Evolutionary conservation across 257 asterid species (phyloP).

Genomic region (Oldenlandia corymbosa): DNA sequence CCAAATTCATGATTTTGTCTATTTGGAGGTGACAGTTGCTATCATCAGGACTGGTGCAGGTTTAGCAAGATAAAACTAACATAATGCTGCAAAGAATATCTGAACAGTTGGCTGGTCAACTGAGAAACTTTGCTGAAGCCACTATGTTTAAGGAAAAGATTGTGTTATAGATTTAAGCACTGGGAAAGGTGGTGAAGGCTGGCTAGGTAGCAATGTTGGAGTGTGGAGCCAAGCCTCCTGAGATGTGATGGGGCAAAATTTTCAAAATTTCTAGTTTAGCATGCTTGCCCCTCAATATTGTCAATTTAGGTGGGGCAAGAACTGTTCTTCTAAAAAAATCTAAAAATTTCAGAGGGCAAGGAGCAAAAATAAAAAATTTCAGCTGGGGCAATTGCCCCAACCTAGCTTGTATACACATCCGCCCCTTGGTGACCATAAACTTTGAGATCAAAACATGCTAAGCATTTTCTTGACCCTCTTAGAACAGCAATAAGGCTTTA

Average conservation of each 20-base stretch:
- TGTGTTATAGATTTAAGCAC: not conserved
- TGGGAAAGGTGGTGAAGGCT: not conserved
- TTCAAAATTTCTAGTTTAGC: too few relatives aligned
- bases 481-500: not conserved
- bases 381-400: too few relatives aligned
- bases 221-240: too few relatives aligned
- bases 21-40: not conserved
- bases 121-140: not conserved
- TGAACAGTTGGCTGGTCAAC: not conserved
- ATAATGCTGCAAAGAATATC: not conserved
- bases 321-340: too few relatives aligned
- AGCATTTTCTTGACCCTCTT: not conserved
- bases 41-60: not conserved
- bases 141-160: not conserved
- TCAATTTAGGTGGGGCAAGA: too few relatives aligned
- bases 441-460: not conserved
- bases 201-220: not conserved
- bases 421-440: too few relatives aligned
- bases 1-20: not conserved
- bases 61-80: not conserved
- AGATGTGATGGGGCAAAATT: too few relatives aligned
- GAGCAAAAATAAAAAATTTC: too few relatives aligned
- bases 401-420: too few relatives aligned
- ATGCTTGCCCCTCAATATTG: too few relatives aligned
- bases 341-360: too few relatives aligned